Percentiles rank a stretch among this genome's conserved stretches.
phyloP scores from a whole-genome alignment of 768 basidiomycete species.

The Mycena latifolia region DNA sequence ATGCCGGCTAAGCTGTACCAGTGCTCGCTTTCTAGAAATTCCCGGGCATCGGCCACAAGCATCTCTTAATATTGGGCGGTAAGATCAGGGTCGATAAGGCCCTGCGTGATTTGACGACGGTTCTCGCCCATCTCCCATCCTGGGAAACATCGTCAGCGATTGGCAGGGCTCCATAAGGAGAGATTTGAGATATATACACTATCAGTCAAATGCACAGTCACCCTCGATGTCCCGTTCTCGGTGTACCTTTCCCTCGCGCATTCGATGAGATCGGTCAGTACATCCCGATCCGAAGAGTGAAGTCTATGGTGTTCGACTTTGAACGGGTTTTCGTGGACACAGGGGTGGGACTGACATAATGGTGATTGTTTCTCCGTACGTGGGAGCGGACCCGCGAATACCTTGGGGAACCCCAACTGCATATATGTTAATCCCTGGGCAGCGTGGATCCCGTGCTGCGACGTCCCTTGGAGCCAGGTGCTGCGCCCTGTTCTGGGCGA shows the following conservation, averaged over 20 bases:
- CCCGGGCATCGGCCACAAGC: conserved; percentile 17
- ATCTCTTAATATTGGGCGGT: conserved; percentile 18
- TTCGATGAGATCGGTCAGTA: conserved; percentile 28
- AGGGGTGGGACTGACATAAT: conserved; percentile 15
- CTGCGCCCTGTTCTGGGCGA: conserved; percentile 3
- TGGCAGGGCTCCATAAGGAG: too few relatives aligned
- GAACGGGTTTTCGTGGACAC: too few relatives aligned
- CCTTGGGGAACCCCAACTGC: background rate
- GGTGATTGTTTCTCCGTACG: background rate
- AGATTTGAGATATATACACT: too few relatives aligned
- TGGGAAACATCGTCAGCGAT: background rate
- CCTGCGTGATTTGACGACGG: conserved; percentile 8
- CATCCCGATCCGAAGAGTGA: conserved; percentile 19
- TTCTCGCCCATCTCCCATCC: conserved; percentile 22
- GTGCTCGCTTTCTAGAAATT: conserved; percentile 22
- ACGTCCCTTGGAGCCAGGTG: conserved; percentile 12
- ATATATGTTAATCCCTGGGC: background rate
- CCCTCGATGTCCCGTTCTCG: conserved; percentile 9
- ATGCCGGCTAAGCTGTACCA: conserved; percentile 26
- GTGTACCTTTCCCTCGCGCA: conserved; percentile 17
- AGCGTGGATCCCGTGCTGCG: too few relatives aligned
- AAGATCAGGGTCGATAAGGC: conserved; percentile 21
- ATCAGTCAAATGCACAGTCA: conserved; percentile 10
- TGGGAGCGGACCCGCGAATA: background rate
- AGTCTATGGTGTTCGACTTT: background rate